These are phyloP conservation scores for Rhodotorula glutinis DNA, from an alignment of 1,284 basidiomycete species.

Conservation along the genomic window DNA sequence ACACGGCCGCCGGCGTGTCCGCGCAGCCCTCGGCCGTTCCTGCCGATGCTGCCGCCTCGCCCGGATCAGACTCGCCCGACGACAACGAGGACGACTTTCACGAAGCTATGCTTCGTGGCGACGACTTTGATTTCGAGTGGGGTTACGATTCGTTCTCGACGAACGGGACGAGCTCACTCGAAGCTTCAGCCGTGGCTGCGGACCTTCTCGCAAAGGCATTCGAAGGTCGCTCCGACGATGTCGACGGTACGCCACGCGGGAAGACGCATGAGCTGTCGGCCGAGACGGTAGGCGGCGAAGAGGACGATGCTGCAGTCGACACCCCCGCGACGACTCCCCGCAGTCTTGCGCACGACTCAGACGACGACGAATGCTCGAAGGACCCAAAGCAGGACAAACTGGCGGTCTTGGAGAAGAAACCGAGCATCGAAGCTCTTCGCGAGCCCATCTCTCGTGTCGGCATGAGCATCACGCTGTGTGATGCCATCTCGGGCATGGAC, in stretches of 20 bases:
- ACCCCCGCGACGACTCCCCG: conserved; percentile 39
- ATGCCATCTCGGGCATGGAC: conserved; percentile 8
- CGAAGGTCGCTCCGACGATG: not conserved
- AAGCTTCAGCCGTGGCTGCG: conserved; percentile 2
- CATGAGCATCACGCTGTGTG: conserved; percentile 39
- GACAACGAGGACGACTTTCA: conserved; percentile 37
- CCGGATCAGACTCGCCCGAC: conserved; percentile 12
- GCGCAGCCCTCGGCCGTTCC: not conserved
- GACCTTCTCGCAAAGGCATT: conserved; percentile 4
- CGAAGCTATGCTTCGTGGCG: conserved; percentile 39
- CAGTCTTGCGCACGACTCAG: conserved; percentile 23
- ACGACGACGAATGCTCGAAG: not conserved
- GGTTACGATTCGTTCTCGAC: conserved; percentile 34
- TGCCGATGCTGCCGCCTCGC: not conserved
- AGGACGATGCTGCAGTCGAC: conserved; percentile 16
- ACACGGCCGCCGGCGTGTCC: not conserved
- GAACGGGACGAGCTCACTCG: conserved; percentile 17
- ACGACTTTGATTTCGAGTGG: conserved; percentile 41
- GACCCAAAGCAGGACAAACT: not conserved
- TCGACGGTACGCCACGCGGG: conserved; percentile 2
- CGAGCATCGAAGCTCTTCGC: conserved; percentile 11
- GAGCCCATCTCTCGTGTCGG: conserved; percentile 29
- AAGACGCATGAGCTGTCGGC: not conserved
- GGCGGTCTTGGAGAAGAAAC: not conserved
- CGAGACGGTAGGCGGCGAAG: not conserved